Evolutionary conservation across 306 rosid genomes (phyloP).

Genomic region (Cucurbita maxima): DNA sequence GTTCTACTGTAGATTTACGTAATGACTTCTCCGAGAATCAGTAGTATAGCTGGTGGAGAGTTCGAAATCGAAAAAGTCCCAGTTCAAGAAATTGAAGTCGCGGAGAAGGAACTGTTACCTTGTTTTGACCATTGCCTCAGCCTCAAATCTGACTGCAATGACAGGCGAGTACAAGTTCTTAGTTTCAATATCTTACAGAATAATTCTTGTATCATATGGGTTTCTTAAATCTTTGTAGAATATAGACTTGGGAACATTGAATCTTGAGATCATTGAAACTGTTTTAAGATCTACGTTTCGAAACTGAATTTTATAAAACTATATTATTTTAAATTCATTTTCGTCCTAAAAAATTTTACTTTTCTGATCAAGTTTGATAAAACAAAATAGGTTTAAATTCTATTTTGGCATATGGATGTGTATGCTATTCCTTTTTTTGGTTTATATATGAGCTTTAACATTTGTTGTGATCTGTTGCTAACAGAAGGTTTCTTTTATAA

Average conservation of each 20-base stretch:
- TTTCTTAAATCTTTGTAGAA: not conserved
- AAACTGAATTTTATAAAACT: not conserved
- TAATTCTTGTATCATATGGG: not conserved
- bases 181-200: not conserved
- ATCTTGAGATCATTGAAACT: not conserved
- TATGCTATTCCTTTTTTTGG: not conserved
- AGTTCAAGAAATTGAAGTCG: conserved; percentile 60
- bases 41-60: conserved; percentile 39
- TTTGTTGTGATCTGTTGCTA: not conserved
- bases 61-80: conserved; percentile 58
- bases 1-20: conserved; percentile 37
- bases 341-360: not conserved
- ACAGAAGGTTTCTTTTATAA: not conserved
- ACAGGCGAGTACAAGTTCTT: conserved; percentile 32
- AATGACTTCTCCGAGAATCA: conserved; percentile 28
- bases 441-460: not conserved
- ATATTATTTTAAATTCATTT: not conserved
- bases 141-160: conserved; percentile 55
- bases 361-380: not conserved
- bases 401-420: not conserved
- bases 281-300: not conserved
- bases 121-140: conserved; percentile 59
- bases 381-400: not conserved
- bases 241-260: not conserved
- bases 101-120: conserved; percentile 63